Conservation (phyloP, 2,329 filamentous ascomycete genomes). For the Madurella mycetomatis region DNA sequence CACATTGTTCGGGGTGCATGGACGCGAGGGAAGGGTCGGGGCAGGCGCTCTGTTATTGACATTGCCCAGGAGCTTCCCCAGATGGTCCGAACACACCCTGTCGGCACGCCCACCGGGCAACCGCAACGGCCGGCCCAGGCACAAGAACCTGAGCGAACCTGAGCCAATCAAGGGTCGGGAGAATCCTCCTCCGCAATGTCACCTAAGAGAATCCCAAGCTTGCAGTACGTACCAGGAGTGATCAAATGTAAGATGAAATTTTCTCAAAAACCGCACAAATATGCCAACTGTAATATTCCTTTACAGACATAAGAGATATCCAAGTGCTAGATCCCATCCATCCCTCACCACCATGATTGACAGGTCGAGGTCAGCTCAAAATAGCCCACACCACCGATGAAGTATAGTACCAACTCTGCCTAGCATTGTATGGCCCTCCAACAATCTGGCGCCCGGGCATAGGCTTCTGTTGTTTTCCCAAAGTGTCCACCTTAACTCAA, state of each 20-base stretch:
- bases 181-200: neutral
- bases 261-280: no score
- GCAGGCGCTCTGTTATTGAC: constrained; percentile 7
- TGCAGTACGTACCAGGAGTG: no score
- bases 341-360: no score
- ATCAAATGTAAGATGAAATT: no score
- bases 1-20: neutral
- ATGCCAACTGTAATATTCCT: no score
- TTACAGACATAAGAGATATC: no score
- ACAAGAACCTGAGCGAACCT: neutral
- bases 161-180: neutral
- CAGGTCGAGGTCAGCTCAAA: no score
- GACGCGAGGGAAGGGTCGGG: neutral
- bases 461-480: neutral
- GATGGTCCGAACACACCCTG: constrained; percentile 5
- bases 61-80: neutral
- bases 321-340: no score
- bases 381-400: no score
- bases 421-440: no score
- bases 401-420: no score
- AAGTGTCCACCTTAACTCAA: neutral
- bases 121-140: constrained; percentile 1
- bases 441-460: neutral
- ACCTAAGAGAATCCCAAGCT: neutral
- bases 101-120: constrained; percentile 7